Base-by-base conservation (phyloP, 2,329 filamentous ascomycete species). In the Colletotrichum kahawae region DNA sequence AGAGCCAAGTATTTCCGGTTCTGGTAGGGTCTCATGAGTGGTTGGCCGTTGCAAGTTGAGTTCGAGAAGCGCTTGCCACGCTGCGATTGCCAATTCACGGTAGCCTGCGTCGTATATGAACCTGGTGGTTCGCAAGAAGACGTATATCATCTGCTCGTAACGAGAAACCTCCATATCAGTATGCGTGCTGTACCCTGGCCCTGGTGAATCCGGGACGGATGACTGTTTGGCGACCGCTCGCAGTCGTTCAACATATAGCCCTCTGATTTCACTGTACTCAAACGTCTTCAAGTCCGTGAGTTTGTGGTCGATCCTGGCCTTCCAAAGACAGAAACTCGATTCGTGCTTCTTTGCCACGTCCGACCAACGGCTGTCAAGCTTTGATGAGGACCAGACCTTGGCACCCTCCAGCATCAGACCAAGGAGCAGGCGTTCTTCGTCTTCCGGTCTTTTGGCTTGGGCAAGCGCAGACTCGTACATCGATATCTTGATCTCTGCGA, bases 21-120 rank as follows among this genome's bases (percentile, higher is more conserved):
- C 77, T 12, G 78, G 62, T n/a, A 77, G 78, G 13, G 79, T 69
- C 3, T 79, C 77, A 54, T 79, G 62, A 10, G 14, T 70, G 5
- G 79, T 67, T 4, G 94, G 92, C 4, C 87, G 87, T 62, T 91
- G 92, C 74, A 95, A 90, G 21, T 91, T 92, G 67, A 93, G 87
- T 80, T 98, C 96, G 1, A 98, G 84, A 1, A 94, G 79, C 7
- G 92, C 94, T 84, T 98, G 96, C 95, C 96, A 98, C 7, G 93
- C 88, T 12, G 93, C 95, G 4, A 94, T 86, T 2, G 95, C 93
- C 34, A 95, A 86, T 81, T 98, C 96, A 59, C 88, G 86, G 80
- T 94, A 98, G 0, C 96, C 96, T 60, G 94, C 88, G 80, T 98
- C 93, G 59, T 92, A 88, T 34, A 96, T 87, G 80, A 97, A 94